These are phyloP conservation scores for Cryptococcus hybrid DNA, from an alignment of 1,284 basidiomycete species.

Conservation along the genomic window DNA sequence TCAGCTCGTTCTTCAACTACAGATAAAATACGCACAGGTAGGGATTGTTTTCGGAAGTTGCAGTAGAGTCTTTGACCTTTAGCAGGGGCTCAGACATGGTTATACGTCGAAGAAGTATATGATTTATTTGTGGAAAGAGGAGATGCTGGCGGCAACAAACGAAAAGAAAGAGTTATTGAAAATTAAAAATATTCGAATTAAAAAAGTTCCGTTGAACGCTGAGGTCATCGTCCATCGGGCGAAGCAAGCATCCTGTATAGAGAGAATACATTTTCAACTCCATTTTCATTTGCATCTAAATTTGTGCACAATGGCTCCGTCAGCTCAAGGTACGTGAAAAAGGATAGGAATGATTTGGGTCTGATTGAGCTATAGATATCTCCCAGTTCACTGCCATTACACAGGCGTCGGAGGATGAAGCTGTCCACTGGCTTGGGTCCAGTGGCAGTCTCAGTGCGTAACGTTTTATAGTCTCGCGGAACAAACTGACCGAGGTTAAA, in stretches of 20 bases:
- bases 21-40: constrained; percentile 26
- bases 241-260: no score
- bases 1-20: neutral
- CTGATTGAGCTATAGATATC: constrained; percentile 27
- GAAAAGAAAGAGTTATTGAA: neutral
- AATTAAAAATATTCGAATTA: neutral
- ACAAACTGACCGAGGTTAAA: constrained; percentile 5
- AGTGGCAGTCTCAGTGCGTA: constrained; percentile 36
- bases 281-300: neutral
- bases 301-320: neutral
- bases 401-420: constrained; percentile 37
- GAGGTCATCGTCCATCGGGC: no score
- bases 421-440: constrained; percentile 40
- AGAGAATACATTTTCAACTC: neutral
- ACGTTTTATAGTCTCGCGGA: neutral
- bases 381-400: constrained; percentile 48
- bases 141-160: no score
- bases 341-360: neutral
- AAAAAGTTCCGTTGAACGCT: constrained; percentile 15
- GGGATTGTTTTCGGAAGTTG: constrained; percentile 36
- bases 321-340: constrained; percentile 22
- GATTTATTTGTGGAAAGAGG: no score
- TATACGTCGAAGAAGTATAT: no score
- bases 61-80: constrained; percentile 36
- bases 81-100: constrained; percentile 37